phyloP scores from a whole-genome alignment of 805 yeast genomes.

The Metschnikowia kunwiensis region DNA sequence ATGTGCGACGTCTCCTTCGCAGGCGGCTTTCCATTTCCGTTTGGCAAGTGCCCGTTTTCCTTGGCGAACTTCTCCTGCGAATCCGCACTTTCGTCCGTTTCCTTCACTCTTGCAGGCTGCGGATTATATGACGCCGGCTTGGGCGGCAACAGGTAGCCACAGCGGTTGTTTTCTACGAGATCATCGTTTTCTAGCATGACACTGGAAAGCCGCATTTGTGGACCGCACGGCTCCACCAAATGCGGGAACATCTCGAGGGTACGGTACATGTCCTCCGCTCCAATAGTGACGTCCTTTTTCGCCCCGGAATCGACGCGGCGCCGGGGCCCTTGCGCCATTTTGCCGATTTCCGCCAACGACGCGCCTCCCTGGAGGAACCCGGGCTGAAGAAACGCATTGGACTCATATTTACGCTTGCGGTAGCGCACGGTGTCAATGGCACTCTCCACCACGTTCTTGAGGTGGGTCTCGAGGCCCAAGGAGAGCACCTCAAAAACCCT shows the following conservation, averaged over 20 bases:
- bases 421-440: constrained; percentile 70
- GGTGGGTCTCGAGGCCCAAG: constrained; percentile 78
- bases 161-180: constrained; percentile 15
- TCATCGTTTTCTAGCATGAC: constrained; percentile 59
- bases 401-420: constrained; percentile 46
- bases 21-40: background rate
- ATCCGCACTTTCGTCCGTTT: background rate
- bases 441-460: constrained; percentile 70
- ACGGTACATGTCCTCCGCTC: constrained; percentile 65
- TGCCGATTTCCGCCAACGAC: background rate
- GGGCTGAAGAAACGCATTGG: constrained; percentile 31
- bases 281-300: constrained; percentile 39
- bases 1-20: constrained; percentile 18
- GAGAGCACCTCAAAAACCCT: constrained; percentile 73
- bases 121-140: constrained; percentile 14
- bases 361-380: constrained; percentile 18
- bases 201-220: constrained; percentile 48
- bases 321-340: background rate
- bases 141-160: constrained; percentile 32
- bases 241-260: constrained; percentile 64
- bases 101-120: constrained; percentile 1
- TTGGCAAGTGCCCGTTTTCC: constrained; percentile 8
- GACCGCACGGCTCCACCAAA: constrained; percentile 65
- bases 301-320: background rate
- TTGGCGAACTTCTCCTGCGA: background rate